These are phyloP conservation scores for Piper longum DNA, from an alignment of 164 flowering plant species.

Conservation along the genomic window DNA sequence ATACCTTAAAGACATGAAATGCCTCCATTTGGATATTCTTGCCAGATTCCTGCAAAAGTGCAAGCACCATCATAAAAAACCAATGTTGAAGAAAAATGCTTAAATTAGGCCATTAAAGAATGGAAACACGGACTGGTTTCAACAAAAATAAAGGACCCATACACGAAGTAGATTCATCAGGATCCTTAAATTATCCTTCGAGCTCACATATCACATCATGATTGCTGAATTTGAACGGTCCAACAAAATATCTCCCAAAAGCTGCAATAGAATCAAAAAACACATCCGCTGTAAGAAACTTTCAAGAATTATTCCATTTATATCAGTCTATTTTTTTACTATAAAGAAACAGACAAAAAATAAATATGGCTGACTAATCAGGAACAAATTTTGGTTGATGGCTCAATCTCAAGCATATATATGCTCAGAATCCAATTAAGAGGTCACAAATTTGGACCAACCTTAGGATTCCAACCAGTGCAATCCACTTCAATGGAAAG, in stretches of 20 bases:
- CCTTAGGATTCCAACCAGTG: too few species aligned
- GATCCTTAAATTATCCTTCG: conserved; percentile 76
- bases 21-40: conserved; percentile 84
- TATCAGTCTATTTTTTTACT: not conserved
- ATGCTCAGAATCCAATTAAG: too few species aligned
- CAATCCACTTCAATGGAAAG: too few species aligned
- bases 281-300: not conserved
- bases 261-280: conserved; percentile 28
- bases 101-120: too few species aligned
- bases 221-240: conserved; percentile 83
- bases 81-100: not conserved
- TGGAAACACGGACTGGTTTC: not conserved
- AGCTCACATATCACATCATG: conserved; percentile 84
- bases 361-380: too few species aligned
- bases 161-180: conserved; percentile 95
- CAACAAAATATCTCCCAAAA: conserved; percentile 77
- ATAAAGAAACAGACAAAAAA: too few species aligned
- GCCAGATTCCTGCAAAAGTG: conserved; percentile 57
- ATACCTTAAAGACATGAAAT: conserved; percentile 95
- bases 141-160: conserved; percentile 8
- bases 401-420: too few species aligned
- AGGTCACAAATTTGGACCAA: too few species aligned
- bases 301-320: not conserved
- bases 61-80: not conserved
- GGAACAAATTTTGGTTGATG: too few species aligned